Evolutionary conservation across 225 moss, liverwort and hornwort genomes (phyloP).

Genomic region (Rhytidiadelphus loreus): DNA sequence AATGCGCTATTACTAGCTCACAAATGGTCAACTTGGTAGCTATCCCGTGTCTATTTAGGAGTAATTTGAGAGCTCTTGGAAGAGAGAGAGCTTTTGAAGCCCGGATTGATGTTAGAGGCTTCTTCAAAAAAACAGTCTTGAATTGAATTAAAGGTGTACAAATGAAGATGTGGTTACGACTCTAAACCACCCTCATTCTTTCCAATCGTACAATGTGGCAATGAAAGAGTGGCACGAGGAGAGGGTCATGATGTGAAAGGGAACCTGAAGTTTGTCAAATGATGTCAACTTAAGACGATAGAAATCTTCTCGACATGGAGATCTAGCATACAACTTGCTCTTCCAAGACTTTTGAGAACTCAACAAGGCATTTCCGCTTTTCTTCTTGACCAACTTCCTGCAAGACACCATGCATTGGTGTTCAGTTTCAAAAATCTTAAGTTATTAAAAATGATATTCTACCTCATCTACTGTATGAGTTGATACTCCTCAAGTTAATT

Average conservation of each 20-base stretch:
- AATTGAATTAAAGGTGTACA: not conserved
- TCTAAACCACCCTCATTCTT: not conserved
- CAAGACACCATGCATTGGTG: not conserved
- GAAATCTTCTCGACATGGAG: slow-evolving; percentile 69
- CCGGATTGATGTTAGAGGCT: not conserved
- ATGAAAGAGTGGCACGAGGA: not conserved
- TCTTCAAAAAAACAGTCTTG: not conserved
- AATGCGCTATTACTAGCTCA: not conserved
- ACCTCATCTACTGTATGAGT: not conserved
- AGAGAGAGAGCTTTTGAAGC: not conserved
- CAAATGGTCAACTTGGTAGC: not conserved
- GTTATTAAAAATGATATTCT: not conserved
- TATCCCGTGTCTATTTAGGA: not conserved
- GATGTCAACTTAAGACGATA: slow-evolving; percentile 74
- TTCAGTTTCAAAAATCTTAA: not conserved
- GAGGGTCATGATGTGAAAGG: not conserved
- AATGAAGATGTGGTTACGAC: not conserved
- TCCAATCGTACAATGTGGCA: too few relatives aligned
- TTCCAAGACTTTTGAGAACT: slow-evolving; percentile 20
- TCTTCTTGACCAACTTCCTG: slow-evolving; percentile 15
- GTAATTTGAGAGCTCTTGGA: not conserved
- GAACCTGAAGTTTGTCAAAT: slow-evolving; percentile 85
- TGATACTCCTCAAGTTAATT: not conserved
- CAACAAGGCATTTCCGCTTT: not conserved
- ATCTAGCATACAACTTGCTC: slow-evolving; percentile 33